Conservation (phyloP, 2,329 filamentous ascomycete genomes). For the Plenodomus lindquistii region DNA sequence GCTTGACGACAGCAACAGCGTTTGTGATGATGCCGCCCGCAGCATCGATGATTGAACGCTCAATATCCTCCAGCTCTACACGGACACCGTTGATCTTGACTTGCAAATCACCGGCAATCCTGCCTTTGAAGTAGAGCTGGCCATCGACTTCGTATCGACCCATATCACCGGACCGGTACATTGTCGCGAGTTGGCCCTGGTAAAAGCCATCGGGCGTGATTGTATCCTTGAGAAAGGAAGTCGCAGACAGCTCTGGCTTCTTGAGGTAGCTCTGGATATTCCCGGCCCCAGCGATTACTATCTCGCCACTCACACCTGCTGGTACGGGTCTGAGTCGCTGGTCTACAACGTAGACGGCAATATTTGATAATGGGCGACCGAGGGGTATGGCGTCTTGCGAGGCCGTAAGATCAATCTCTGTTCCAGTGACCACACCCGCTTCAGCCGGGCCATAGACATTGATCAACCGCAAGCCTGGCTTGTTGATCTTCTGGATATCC, state of each 20-base stretch:
- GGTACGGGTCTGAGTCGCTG: constrained; percentile 22
- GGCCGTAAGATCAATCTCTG: no score
- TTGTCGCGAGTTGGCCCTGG: constrained; percentile 17
- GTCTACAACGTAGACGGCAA: constrained; percentile 48
- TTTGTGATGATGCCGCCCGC: no score
- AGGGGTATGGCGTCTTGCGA: no score
- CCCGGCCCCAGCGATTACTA: constrained; percentile 47
- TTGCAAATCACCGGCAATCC: background rate
- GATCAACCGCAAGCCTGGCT: constrained; percentile 7
- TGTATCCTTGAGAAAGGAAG: constrained; percentile 5
- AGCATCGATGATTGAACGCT: background rate
- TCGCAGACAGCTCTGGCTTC: constrained; percentile 21
- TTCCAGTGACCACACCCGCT: background rate
- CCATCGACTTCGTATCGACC: background rate
- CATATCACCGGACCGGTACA: constrained; percentile 44
- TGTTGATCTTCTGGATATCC: constrained; percentile 3
- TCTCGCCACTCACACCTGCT: constrained; percentile 3
- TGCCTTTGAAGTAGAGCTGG: background rate
- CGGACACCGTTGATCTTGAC: background rate
- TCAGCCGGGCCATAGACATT: constrained; percentile 27
- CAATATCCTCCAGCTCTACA: background rate
- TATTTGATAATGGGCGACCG: no score
- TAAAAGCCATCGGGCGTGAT: background rate
- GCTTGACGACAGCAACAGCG: no score
- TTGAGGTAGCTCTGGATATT: constrained; percentile 45